Conservation (phyloP, 1,139 yeast species). For the Sugiyamaella paludigena region DNA sequence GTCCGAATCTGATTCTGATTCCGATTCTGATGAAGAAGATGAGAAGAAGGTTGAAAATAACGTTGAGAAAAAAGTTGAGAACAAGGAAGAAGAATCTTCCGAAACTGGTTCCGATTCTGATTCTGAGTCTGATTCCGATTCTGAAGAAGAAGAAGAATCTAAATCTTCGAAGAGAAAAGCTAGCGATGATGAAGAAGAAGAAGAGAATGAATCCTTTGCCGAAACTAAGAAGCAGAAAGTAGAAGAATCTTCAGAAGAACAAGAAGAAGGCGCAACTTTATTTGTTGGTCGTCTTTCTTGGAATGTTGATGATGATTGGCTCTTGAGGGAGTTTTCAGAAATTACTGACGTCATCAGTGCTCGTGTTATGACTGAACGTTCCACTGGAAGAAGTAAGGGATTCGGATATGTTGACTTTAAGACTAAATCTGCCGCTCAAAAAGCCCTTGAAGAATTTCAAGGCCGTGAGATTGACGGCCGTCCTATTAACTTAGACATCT, state of each 20-base stretch:
- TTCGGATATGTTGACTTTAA: conserved; percentile 97
- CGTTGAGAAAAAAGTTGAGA: conserved; percentile 28
- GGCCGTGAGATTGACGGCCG: conserved; percentile 97
- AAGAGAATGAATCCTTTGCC: conserved; percentile 23
- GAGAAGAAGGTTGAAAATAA: conserved; percentile 29
- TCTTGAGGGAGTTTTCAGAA: conserved; percentile 78
- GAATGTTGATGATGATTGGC: conserved; percentile 95
- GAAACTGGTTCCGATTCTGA: conserved; percentile 28
- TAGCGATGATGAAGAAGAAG: conserved; percentile 29
- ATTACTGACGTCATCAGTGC: conserved; percentile 78
- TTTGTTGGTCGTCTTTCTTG: conserved; percentile 97
- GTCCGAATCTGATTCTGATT: conserved; percentile 33
- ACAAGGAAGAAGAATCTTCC: conserved; percentile 31
- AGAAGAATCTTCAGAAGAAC: conserved; percentile 37
- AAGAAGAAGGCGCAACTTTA: conserved; percentile 72
- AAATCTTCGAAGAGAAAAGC: conserved; percentile 42
- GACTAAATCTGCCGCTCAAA: conserved; percentile 71
- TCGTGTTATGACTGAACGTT: conserved; percentile 91
- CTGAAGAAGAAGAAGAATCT: conserved; percentile 30
- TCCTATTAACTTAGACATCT: conserved; percentile 89
- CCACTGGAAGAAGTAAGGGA: conserved; percentile 92
- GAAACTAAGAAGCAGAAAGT: conserved; percentile 46
- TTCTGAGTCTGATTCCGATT: conserved; percentile 24
- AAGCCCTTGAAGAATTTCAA: conserved; percentile 82
- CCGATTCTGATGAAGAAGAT: conserved; percentile 31